Evolutionary conservation across 2,329 filamentous ascomycete species (phyloP), one percentile per base, ranked within the genome.

Genomic region (Orbilia blumenaviensis): DNA sequence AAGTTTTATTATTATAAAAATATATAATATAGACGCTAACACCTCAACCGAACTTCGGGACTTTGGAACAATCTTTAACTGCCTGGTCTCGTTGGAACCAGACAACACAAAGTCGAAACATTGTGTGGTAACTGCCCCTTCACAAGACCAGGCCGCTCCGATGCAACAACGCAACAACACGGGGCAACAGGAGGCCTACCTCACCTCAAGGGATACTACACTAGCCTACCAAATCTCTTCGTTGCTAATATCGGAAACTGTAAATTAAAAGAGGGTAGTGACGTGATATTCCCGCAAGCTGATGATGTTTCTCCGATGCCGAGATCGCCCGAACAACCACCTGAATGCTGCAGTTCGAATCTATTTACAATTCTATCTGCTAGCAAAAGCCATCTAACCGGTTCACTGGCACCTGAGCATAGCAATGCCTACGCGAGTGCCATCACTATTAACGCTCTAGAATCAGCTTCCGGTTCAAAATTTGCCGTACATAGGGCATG

Each of bases 161-260:
- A n/a, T n/a, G n/a, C n/a, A n/a, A n/a, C n/a, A n/a, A n/a, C n/a
- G n/a, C n/a, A n/a, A n/a, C n/a, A n/a, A n/a, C n/a, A n/a, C n/a
- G n/a, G n/a, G n/a, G n/a, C n/a, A n/a, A n/a, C n/a, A n/a, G n/a
- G n/a, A n/a, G n/a, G n/a, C n/a, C n/a, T n/a, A n/a, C n/a, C n/a
- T n/a, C n/a, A n/a, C n/a, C n/a, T n/a, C n/a, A n/a, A n/a, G 8
- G 16, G 23, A 16, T 23, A 63, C 0, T 63, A n/a, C 25, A 18
- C 3, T 12, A 6, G 23, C 2, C 41, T 50, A 1, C 60, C 41
- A 5, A 25, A 50, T 50, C 16, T 63, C 8, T 63, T 63, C 42
- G 27, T 50, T 21, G 60, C 42, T 1, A 63, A 63, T 32, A 50
- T 63, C 4, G 41, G 60, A 21, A 50, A 50, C n/a, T 63, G 60